Conservation (phyloP, 2,329 filamentous ascomycete genomes). For the Didymella segeticola region DNA sequence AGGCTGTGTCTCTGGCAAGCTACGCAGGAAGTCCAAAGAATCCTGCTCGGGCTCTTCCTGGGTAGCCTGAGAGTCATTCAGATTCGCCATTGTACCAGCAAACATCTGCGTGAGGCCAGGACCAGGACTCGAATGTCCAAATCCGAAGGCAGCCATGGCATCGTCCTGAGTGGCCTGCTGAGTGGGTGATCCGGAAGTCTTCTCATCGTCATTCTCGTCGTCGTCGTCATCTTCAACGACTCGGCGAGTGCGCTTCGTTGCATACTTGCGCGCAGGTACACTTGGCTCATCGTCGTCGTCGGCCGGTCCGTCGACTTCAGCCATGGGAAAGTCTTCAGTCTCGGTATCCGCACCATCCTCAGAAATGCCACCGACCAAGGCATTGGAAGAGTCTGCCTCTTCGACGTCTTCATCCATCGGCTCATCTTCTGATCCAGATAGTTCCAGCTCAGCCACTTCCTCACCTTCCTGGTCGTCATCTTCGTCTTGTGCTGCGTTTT, state of each 20-base stretch:
- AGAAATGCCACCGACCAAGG: constrained; percentile 51
- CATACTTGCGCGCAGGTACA: constrained; percentile 60
- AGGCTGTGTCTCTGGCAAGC: constrained; percentile 65
- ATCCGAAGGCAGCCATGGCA: constrained; percentile 49
- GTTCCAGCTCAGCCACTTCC: constrained; percentile 33
- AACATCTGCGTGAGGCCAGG: constrained; percentile 89
- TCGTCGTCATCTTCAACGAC: constrained; percentile 70
- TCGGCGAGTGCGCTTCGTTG: constrained; percentile 56
- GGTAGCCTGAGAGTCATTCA: constrained; percentile 50
- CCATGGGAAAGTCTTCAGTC: constrained; percentile 20
- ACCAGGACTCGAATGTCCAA: constrained; percentile 48
- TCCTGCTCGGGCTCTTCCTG: constrained; percentile 52
- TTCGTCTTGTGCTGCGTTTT: constrained; percentile 48
- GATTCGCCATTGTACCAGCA: constrained; percentile 81
- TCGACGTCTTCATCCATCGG: constrained; percentile 29
- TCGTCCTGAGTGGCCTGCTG: constrained; percentile 38
- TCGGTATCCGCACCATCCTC: constrained; percentile 42
- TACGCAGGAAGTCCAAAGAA: constrained; percentile 58
- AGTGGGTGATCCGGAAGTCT: constrained; percentile 25
- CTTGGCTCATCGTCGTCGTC: constrained; percentile 53
- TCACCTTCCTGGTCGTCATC: constrained; percentile 49
- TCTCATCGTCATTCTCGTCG: constrained; percentile 30
- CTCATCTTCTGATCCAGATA: constrained; percentile 41
- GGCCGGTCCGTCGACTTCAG: constrained; percentile 45
- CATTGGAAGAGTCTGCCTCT: background rate